Evolutionary conservation across 1,139 yeast genomes (phyloP), one percentile per base, ranked within the genome.

Genomic region (Candida smagusa): DNA sequence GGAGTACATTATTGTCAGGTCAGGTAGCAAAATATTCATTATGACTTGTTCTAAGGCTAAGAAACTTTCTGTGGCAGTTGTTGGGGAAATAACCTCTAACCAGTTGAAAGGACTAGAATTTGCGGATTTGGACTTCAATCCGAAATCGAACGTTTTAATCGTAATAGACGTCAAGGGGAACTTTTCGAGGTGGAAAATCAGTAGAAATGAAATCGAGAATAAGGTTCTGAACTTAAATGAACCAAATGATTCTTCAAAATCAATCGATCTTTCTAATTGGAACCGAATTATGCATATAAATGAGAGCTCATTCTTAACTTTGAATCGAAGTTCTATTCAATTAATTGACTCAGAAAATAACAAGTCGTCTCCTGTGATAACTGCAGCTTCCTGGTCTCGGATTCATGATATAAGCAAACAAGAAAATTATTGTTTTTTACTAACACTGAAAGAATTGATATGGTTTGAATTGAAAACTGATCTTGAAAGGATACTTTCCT

Each of bases 391-490:
- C 1, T 82, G 86, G 84, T 74, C 87, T 0, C 58, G 60, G 21
- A 53, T 81, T 2, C 59, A 73, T 34, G 88, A 80, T 44, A 55
- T 73, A 27, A 23, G 30, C 46, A 46, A 22, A 45, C 61, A n/a
- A 45, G 55, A 52, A 8, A 45, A 53, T 3, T 52, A 56, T 36
- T 62, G 68, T 9, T 67, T 81, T 28, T 43, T 82, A 9, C 56
- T 83, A 12, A 82, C 90, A 0, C 72, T 86, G 1, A 77, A 71
- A 44, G 92, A 84, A 52, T 41, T 83, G 9, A 73, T 81, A 1
- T 59, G 83, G 63, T 50, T 79, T 11, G 61, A 63, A 34, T 45
- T 66, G 2, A 36, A 53, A 2, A 43, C 48, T 0, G 37, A 44
- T 2, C 46, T 65, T 3, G 58, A 58, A 28, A 65, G 84, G 41